phyloP scores from a whole-genome alignment of 2,329 filamentous ascomycete species.

The Ceratocystis huliohia region DNA sequence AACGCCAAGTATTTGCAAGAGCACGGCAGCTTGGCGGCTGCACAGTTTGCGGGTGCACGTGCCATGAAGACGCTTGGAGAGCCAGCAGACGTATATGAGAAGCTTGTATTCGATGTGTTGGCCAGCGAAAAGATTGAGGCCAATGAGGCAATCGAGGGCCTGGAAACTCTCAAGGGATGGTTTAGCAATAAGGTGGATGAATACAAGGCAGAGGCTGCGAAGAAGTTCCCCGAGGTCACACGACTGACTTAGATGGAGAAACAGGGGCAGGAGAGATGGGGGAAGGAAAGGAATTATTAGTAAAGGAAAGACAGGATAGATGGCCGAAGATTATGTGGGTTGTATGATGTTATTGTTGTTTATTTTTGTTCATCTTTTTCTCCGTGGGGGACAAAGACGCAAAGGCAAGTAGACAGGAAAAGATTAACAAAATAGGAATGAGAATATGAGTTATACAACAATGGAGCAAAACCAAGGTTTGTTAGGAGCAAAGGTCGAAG shows the following conservation, averaged over 20 bases:
- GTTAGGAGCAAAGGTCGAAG: not conserved
- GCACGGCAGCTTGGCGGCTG: slow-evolving; percentile 48
- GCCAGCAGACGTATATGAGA: slow-evolving; percentile 42
- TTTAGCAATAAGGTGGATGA: slow-evolving; percentile 36
- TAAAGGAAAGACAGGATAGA: not conserved
- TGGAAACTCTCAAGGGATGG: slow-evolving; percentile 37
- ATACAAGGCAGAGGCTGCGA: slow-evolving; percentile 37
- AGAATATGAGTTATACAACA: not conserved
- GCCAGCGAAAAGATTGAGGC: slow-evolving; percentile 39
- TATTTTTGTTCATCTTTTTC: not conserved
- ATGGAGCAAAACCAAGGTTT: slow-evolving; percentile 5
- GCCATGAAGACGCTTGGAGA: slow-evolving; percentile 47
- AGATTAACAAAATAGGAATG: not conserved
- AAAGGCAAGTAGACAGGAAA: slow-evolving; percentile 4
- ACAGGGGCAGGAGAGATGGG: not conserved
- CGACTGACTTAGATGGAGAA: slow-evolving; percentile 29
- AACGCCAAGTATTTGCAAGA: slow-evolving; percentile 54
- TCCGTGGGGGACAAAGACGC: not conserved
- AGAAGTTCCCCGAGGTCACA: slow-evolving; percentile 41
- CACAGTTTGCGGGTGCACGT: slow-evolving; percentile 52
- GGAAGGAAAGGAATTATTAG: not conserved
- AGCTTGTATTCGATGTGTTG: slow-evolving; percentile 49
- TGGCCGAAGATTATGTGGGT: not conserved
- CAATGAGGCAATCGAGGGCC: slow-evolving; percentile 40
- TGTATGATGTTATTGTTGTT: not conserved